These are phyloP conservation scores for Cadophora gregata DNA, from an alignment of 2,329 filamentous ascomycete species.

Conservation along the genomic window DNA sequence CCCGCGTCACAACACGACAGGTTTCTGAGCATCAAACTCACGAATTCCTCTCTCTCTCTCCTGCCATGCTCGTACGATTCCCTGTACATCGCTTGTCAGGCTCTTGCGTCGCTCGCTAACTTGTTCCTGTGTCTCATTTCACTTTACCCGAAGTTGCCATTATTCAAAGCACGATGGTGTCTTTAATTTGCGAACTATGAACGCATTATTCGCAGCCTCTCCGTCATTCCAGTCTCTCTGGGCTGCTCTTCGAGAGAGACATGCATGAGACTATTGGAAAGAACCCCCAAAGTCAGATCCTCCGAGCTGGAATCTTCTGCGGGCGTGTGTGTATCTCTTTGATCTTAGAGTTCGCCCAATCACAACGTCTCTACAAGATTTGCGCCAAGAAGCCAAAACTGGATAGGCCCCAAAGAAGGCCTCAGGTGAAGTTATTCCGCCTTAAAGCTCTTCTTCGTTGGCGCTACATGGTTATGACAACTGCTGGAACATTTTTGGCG, in stretches of 20 bases:
- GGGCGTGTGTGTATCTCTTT: background rate
- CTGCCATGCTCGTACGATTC: background rate
- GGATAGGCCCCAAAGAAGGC: background rate
- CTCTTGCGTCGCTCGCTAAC: background rate
- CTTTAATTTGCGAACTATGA: background rate
- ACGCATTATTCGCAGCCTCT: background rate
- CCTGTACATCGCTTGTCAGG: background rate
- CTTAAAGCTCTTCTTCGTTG: background rate
- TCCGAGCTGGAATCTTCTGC: background rate
- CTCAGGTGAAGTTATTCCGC: background rate
- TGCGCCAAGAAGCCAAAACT: background rate
- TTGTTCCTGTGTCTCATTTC: background rate
- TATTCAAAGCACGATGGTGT: background rate
- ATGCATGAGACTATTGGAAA: constrained; percentile 1
- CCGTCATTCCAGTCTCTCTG: background rate
- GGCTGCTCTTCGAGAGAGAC: background rate
- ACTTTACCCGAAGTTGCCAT: background rate
- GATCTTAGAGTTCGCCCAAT: background rate
- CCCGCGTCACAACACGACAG: background rate
- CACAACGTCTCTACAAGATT: background rate
- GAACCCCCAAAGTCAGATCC: too few relatives aligned
- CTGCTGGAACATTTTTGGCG: background rate
- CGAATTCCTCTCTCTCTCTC: background rate
- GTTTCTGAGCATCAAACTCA: background rate
- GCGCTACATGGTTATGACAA: background rate